Base-by-base conservation (phyloP, 805 yeast species). In the Zygosaccharomyces bisporus region DNA sequence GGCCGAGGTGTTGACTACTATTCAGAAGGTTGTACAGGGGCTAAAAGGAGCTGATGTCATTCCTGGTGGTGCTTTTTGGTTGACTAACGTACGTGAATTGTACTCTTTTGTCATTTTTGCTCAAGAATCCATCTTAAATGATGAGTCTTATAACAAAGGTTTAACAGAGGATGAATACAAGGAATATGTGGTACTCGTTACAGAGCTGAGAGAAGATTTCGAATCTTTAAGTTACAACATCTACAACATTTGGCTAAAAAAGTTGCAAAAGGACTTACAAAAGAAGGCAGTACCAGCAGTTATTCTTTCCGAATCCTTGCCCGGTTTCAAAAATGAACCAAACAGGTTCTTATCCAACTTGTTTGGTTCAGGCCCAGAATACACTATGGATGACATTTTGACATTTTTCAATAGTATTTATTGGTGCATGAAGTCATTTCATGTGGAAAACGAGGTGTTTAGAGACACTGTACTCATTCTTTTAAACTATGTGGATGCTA, bases 201-300 rank as follows among this genome's bases (percentile, higher is more conserved):
- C 89, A 2, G 89, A 91, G 52, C 91, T 91, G 34, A 87, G 86
- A 68, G 95, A 86, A 62, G 99, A 93, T 69, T 85, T 91, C 54
- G 96, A 89, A 69, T 85, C 91, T 3, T 77, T 91, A 49, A 88
- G 95, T 29, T 91, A 83, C 72, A 93, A 93, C 69, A 86, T 93
- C 53, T 93, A 90, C 69, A 95, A 89, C 66, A 83, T 90, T 74
- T 91, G 96, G 97, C 82, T 91, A 86, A 89, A 86, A 72, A 90
- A 87, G 67, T 78, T 93, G 78, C 93, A 89, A 70, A 86, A 86
- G 63, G 86, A 83, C 54, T 70, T 91, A 61, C 95, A 87, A 64
- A 87, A 86, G 75, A 86, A 88, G 71, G 91, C 90, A 41, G 81
- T 93, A 25, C 83, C 95, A n/a, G 97, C 98, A 2, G 95, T 93